These are phyloP conservation scores for Thymus mandschuricus DNA, from an alignment of 257 asterid genomes.

Conservation along the genomic window DNA sequence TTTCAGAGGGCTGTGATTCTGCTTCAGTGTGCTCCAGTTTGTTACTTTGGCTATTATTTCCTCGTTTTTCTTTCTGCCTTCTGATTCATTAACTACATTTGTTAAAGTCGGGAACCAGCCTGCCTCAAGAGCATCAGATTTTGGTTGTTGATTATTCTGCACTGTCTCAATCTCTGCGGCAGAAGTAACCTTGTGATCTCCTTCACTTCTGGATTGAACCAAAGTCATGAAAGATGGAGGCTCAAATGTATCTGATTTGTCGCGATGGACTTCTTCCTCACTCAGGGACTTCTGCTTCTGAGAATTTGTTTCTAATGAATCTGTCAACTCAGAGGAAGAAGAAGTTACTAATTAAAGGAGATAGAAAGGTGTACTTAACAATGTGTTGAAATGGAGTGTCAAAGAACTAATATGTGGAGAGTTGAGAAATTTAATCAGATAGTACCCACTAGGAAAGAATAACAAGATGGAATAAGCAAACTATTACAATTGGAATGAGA, in stretches of 20 bases:
- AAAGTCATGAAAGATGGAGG: constrained; percentile 79
- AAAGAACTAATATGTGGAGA: neutral
- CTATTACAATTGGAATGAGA: constrained; percentile 15
- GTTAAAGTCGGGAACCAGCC: constrained; percentile 83
- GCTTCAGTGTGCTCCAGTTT: constrained; percentile 69
- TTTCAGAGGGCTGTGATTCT: constrained; percentile 70
- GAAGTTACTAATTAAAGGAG: constrained; percentile 27
- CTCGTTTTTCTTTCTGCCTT: constrained; percentile 87
- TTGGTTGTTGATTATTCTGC: constrained; percentile 45
- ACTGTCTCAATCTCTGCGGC: constrained; percentile 58
- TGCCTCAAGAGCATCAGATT: constrained; percentile 56
- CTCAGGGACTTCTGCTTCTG: constrained; percentile 42
- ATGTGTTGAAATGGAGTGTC: constrained; percentile 3
- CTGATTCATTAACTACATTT: constrained; percentile 69
- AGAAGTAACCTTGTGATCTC: constrained; percentile 29
- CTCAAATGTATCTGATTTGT: constrained; percentile 62
- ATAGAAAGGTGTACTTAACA: neutral
- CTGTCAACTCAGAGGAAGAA: constrained; percentile 49
- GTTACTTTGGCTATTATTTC: constrained; percentile 80
- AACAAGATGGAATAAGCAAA: neutral
- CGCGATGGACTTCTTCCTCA: constrained; percentile 31
- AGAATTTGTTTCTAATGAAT: constrained; percentile 41
- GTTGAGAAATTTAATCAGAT: neutral
- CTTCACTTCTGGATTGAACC: constrained; percentile 50
- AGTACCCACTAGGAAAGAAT: neutral